Conservation (phyloP, 805 yeast species). For the Saccharomycopsis sp. region DNA sequence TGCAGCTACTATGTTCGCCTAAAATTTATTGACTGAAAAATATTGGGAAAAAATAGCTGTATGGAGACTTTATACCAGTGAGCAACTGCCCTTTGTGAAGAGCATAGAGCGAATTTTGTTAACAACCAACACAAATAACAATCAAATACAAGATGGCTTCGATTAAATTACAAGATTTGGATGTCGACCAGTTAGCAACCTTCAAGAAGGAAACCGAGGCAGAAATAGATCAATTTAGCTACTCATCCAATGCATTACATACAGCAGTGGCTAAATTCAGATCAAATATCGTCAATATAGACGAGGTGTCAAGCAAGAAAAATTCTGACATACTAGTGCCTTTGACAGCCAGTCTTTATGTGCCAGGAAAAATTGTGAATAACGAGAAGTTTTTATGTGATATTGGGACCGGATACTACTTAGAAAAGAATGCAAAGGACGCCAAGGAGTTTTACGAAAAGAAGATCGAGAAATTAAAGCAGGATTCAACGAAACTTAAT, state of each 20-base stretch:
- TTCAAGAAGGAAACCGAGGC: conserved; percentile 77
- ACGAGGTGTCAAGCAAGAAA: conserved; percentile 36
- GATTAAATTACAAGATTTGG: conserved; percentile 54
- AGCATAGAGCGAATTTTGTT: too few relatives aligned
- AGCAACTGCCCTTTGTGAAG: too few relatives aligned
- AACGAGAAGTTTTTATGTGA: conserved; percentile 76
- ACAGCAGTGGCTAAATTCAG: conserved; percentile 76
- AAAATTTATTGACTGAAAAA: too few relatives aligned
- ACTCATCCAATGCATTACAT: conserved; percentile 75
- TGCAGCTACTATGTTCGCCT: too few relatives aligned
- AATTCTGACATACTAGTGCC: conserved; percentile 65
- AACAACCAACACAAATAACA: not conserved
- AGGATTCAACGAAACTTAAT: conserved; percentile 68
- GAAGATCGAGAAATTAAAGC: conserved; percentile 64
- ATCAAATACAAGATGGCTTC: conserved; percentile 3
- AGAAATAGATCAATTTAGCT: conserved; percentile 80
- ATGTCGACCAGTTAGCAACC: conserved; percentile 78
- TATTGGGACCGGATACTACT: conserved; percentile 93
- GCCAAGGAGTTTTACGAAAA: conserved; percentile 65
- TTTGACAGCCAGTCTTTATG: conserved; percentile 78
- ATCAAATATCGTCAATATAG: conserved; percentile 72
- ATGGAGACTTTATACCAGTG: too few relatives aligned
- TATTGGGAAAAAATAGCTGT: too few relatives aligned
- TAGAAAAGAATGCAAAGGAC: conserved; percentile 65
- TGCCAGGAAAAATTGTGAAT: conserved; percentile 72